Evolutionary conservation across 345 rosid species (phyloP).

Genomic region (Eucalyptus cloeziana): DNA sequence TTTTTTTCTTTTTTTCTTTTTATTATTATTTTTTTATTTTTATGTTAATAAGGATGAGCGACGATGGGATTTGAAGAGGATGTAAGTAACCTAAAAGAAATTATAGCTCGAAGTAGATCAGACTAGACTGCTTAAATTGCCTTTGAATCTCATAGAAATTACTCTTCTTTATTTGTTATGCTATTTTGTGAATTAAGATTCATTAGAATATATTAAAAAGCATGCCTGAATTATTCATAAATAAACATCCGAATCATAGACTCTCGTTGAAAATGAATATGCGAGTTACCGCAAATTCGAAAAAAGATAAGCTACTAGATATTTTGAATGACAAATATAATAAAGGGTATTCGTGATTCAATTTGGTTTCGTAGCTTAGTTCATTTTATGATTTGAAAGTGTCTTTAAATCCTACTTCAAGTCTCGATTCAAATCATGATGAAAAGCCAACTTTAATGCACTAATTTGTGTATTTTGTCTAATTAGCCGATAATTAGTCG

Average conservation of each 20-base stretch:
- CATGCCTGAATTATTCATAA: background rate
- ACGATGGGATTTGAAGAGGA: background rate
- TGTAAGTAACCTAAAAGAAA: background rate
- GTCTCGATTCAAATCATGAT: background rate
- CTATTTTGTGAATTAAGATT: background rate
- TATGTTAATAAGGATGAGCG: background rate
- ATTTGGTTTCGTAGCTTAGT: background rate
- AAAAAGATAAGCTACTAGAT: background rate
- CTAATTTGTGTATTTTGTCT: background rate
- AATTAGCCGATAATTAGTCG: background rate
- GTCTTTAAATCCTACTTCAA: background rate
- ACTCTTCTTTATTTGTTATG: background rate
- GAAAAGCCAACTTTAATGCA: background rate
- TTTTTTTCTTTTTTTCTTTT: no score
- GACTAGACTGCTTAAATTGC: background rate
- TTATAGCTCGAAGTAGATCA: background rate
- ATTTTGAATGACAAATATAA: background rate
- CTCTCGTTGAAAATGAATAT: background rate
- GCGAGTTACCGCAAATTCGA: rapidly evolving
- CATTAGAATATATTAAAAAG: background rate
- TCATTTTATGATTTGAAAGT: background rate
- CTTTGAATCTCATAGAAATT: background rate
- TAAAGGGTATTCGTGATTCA: background rate
- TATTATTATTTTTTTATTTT: no score
- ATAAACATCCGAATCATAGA: background rate